Base-by-base conservation (phyloP, 2,329 filamentous ascomycete species). In the Rutstroemia sydowiana region DNA sequence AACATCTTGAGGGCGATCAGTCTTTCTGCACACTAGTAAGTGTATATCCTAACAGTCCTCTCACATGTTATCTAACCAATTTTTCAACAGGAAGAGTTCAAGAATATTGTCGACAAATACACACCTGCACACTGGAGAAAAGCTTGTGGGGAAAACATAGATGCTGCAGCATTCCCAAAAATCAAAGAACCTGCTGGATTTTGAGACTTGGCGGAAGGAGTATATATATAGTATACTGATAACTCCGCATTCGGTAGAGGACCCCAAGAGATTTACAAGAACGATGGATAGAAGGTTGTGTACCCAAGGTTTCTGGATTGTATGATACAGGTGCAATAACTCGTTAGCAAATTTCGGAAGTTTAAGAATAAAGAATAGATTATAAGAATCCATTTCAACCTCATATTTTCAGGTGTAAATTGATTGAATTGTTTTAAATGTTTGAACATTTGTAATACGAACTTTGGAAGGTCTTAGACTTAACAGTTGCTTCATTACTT, bases 31-130 rank as follows among this genome's bases (percentile, higher is more conserved):
- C 92, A 0, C 70, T 98, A 62, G 84, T 87, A 73, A 69, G 80
- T 69, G 2, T n/a, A 8, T 21, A 23, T 28, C 2, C n/a, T n/a
- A 14, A 30, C 13, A 11, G 11, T 18, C 10, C 16, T 14, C 16
- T 32, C 7, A 13, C 11, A 10, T n/a, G 11, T 6, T 16, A 16
- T 34, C 23, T 28, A 45, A 32, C 37, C 36, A 43, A 10, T 31
- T 11, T n/a, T 40, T 32, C 34, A 5, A 20, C 55, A 88, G 83
- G 81, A 86, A 52, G 89, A 92, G 0, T 98, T 98, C 75, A 97
- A 97, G 70, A 74, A 81, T 47, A 88, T 96, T 51, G 89, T 93
- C 2, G 92, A 97, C 70, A 89, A 88, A 63, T 95, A 87, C 65
- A 93, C 88, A 1, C 93, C 93, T 0, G 73, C 73, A 53, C 78